These are phyloP conservation scores for Mortierella sp. DNA, from an alignment of 371 early-diverging fungal genomes.

Conservation along the genomic window DNA sequence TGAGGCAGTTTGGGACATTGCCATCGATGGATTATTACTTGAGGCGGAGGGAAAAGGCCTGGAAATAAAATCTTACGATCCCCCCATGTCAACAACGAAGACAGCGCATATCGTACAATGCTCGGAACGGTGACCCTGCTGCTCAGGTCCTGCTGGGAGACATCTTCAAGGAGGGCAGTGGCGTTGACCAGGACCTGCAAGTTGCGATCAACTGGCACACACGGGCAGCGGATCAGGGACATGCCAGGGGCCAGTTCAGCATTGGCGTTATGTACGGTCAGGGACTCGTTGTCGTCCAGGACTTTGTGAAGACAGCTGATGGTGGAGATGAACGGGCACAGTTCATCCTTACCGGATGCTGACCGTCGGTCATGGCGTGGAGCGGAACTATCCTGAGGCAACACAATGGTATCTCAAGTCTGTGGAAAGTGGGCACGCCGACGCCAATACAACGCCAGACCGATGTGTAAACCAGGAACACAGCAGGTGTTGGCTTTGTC, in stretches of 20 bases:
- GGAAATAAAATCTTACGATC: neutral
- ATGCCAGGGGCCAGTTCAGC: neutral
- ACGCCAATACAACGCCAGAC: neutral
- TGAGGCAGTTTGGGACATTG: neutral
- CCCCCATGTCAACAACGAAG: neutral
- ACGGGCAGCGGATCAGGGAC: neutral
- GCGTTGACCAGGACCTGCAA: constrained; percentile 67
- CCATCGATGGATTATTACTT: neutral
- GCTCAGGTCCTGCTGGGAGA: neutral
- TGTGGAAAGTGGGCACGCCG: neutral
- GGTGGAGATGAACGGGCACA: neutral
- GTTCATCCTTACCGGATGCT: neutral
- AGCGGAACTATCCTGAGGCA: neutral
- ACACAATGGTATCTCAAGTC: neutral
- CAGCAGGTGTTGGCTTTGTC: neutral
- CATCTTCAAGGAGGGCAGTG: constrained; percentile 46
- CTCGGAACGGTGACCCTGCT: constrained; percentile 28
- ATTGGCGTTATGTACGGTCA: neutral
- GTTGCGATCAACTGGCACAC: constrained; percentile 32
- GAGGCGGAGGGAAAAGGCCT: neutral
- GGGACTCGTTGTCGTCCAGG: neutral
- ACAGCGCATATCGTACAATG: neutral
- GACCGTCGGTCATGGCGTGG: neutral
- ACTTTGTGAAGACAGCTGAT: neutral
- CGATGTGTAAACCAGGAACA: neutral